Conservation (phyloP, 2,329 filamentous ascomycete species). For the Penicillium sp. region DNA sequence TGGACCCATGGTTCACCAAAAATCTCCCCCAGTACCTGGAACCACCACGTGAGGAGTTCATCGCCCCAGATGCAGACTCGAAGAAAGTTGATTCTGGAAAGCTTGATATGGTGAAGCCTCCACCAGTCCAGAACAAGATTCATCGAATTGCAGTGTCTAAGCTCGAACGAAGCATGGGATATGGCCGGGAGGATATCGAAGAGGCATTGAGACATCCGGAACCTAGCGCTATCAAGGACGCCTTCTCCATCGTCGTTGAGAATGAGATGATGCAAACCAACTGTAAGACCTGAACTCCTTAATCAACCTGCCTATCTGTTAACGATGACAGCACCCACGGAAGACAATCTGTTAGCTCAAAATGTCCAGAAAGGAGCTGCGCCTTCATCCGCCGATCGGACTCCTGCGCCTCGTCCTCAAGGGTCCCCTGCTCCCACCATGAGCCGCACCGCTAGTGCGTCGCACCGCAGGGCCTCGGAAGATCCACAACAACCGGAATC, state of each 20-base stretch:
- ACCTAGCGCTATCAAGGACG: slow-evolving; percentile 97
- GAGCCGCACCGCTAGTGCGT: slow-evolving; percentile 24
- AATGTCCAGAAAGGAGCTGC: slow-evolving; percentile 22
- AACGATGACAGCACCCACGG: slow-evolving; percentile 32
- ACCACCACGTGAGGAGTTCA: slow-evolving; percentile 84
- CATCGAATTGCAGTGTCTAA: slow-evolving; percentile 92
- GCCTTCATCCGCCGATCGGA: slow-evolving; percentile 29
- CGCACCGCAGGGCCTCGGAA: slow-evolving; percentile 24
- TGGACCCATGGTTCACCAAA: slow-evolving; percentile 90
- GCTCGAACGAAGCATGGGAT: slow-evolving; percentile 97
- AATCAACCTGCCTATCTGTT: neutral
- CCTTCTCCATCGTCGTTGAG: slow-evolving; percentile 95
- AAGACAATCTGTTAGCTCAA: slow-evolving; percentile 31
- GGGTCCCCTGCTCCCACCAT: slow-evolving; percentile 16
- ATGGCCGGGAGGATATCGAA: slow-evolving; percentile 89
- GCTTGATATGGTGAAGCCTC: slow-evolving; percentile 74
- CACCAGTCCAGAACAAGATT: slow-evolving; percentile 79
- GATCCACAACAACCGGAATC: slow-evolving; percentile 22
- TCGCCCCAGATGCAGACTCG: slow-evolving; percentile 89
- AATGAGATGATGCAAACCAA: slow-evolving; percentile 96
- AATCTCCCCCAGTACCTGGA: slow-evolving; percentile 84
- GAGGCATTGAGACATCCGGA: slow-evolving; percentile 89
- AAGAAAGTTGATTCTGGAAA: slow-evolving; percentile 81
- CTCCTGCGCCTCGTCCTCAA: slow-evolving; percentile 19
- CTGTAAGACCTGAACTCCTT: slow-evolving; percentile 58